Base-by-base conservation (phyloP, 305 asterid species). In the Nicotiana rustica region DNA sequence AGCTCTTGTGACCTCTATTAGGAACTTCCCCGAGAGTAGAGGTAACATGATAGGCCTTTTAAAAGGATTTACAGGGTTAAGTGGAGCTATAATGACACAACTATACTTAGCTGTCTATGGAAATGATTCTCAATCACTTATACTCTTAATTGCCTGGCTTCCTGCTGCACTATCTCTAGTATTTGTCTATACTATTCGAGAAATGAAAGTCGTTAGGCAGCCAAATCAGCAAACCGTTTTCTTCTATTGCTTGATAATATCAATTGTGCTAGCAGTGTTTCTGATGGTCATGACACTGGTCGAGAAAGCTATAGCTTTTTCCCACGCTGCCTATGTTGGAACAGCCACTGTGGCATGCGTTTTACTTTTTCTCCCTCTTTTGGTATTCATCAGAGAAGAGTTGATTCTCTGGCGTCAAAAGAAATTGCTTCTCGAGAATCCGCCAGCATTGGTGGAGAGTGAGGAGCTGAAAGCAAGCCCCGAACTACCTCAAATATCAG, bases 71-170 rank as follows among this genome's bases (percentile, higher is more conserved):
- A 92, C 95, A 7, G 98, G 98, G 0, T 80, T 94, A 55, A 93
- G 97, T 76, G 98, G 98, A 41, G 97, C 97, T 3, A 92, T 94
- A 31, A 81, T 94, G 86, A 91, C 97, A 6, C 98, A 94, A 77
- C 62, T 94, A 79, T 94, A 93, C 78, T 85, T 91, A 59, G 97
- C 98, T 75, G 90, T 93, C 19, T 93, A 93, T 56, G 95, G 97
- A 17, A 93, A 91, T 78, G 98, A 94, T 85, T 88, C 97, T 12
- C 90, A 89, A 80, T 86, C 97, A 12, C 85, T 93, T 21, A 92
- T 94, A 77, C 95, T 94, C 12, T 93, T 94, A 17, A 92, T 94
- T 38, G 97, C 97, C 0, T 94, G 97, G 97, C 93, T 94, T 14
- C 98, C 98, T 0, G 95, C 97, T 7, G 97, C 95, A 0, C 70